phyloP scores from a whole-genome alignment of 345 rosid genomes.

The Carallia pectinifolia region DNA sequence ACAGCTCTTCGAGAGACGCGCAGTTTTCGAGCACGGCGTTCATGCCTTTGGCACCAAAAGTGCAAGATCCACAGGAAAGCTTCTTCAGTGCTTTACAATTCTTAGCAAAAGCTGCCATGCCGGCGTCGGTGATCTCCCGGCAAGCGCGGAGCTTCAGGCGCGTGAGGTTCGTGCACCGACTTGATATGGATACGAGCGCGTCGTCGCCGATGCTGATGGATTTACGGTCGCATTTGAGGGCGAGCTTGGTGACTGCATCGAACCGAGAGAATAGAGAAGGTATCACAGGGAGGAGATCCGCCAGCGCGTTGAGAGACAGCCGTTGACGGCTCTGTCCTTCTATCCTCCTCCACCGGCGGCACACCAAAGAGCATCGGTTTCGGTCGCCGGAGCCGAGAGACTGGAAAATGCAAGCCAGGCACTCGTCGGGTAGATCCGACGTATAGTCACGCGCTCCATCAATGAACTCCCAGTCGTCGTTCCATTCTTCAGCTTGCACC shows the following conservation, averaged over 20 bases:
- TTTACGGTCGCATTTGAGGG: constrained; percentile 51
- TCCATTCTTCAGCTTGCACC: constrained; percentile 32
- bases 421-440: constrained; percentile 26
- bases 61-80: constrained; percentile 39
- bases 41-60: constrained; percentile 34
- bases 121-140: constrained; percentile 62
- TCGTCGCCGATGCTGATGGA: constrained; percentile 33
- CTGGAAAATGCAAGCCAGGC: constrained; percentile 31
- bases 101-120: constrained; percentile 55
- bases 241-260: constrained; percentile 34
- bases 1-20: constrained; percentile 38
- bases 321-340: constrained; percentile 17
- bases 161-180: constrained; percentile 54
- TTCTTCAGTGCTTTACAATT: constrained; percentile 66
- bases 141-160: constrained; percentile 74
- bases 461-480: background rate
- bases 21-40: constrained; percentile 36
- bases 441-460: constrained; percentile 40
- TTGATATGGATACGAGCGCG: constrained; percentile 41
- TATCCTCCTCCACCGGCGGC: constrained; percentile 35
- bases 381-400: constrained; percentile 28
- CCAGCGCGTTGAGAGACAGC: background rate
- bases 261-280: constrained; percentile 40
- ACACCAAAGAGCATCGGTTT: constrained; percentile 35
- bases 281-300: constrained; percentile 13